phyloP scores from a whole-genome alignment of 2,329 filamentous ascomycete genomes.

The Thyridium curvatum region DNA sequence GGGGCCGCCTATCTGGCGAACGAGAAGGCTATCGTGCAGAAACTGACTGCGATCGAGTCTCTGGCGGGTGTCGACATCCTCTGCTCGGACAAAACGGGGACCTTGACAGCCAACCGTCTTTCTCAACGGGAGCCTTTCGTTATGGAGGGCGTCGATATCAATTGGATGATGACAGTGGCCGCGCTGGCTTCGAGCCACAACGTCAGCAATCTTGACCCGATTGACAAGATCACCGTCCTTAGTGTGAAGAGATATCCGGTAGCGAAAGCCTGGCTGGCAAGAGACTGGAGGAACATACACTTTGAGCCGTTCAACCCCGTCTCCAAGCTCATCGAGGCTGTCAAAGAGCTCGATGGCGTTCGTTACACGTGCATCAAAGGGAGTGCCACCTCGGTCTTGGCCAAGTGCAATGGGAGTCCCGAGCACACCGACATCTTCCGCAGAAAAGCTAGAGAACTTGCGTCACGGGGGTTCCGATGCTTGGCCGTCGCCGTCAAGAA shows the following conservation, averaged over 20 bases:
- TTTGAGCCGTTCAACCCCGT: constrained; percentile 75
- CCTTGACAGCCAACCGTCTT: constrained; percentile 68
- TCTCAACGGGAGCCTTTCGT: constrained; percentile 73
- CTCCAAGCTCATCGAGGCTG: constrained; percentile 70
- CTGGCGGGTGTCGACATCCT: constrained; percentile 64
- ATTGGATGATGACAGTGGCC: constrained; percentile 81
- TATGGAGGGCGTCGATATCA: constrained; percentile 69
- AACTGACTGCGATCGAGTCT: constrained; percentile 60
- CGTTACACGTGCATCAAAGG: constrained; percentile 70
- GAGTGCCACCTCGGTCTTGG: constrained; percentile 69
- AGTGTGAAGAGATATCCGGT: constrained; percentile 72
- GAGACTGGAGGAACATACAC: constrained; percentile 71
- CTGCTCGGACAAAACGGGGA: constrained; percentile 70
- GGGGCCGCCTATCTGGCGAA: constrained; percentile 49
- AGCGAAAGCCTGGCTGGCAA: constrained; percentile 67
- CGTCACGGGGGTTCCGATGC: constrained; percentile 72
- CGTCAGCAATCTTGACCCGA: constrained; percentile 71
- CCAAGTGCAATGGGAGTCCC: constrained; percentile 60
- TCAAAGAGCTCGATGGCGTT: constrained; percentile 64
- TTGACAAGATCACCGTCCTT: constrained; percentile 73
- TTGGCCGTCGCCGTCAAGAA: constrained; percentile 75
- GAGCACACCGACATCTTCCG: constrained; percentile 62
- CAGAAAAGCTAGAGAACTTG: constrained; percentile 68
- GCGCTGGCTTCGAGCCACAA: constrained; percentile 74
- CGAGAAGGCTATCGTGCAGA: constrained; percentile 49